Conservation (phyloP, 73 alveolate species). For the Effrenium voratum region DNA sequence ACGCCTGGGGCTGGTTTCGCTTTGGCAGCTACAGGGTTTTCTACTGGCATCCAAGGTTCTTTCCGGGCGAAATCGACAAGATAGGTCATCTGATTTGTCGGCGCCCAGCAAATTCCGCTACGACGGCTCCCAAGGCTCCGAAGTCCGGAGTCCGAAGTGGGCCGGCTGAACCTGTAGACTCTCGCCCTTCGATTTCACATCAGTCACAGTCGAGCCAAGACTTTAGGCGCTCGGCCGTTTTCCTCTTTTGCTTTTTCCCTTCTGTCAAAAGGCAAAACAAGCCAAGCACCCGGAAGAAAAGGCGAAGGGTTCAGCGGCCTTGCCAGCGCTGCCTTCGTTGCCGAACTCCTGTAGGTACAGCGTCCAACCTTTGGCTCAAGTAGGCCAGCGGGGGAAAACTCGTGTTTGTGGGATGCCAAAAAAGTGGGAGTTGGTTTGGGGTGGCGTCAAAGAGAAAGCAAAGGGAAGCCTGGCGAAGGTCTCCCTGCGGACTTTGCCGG, state of each 20-base stretch:
- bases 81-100: no score
- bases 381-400: background rate
- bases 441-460: background rate
- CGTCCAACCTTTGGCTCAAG: background rate
- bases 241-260: background rate
- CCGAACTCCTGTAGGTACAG: slow-evolving; percentile 49
- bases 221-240: background rate
- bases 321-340: slow-evolving; percentile 26
- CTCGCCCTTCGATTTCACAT: background rate
- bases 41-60: no score
- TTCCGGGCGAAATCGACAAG: no score
- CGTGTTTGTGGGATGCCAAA: background rate
- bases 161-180: background rate
- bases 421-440: background rate
- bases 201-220: background rate
- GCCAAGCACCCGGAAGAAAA: no score
- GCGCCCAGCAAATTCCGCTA: no score
- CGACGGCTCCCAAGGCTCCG: background rate
- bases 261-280: background rate
- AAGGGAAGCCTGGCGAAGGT: background rate
- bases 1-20: no score
- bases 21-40: no score
- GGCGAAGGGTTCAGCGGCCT: no score
- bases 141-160: background rate
- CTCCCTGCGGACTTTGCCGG: background rate